Conservation (phyloP, 2,329 filamentous ascomycete species). For the Neodidymelliopsis sp. region DNA sequence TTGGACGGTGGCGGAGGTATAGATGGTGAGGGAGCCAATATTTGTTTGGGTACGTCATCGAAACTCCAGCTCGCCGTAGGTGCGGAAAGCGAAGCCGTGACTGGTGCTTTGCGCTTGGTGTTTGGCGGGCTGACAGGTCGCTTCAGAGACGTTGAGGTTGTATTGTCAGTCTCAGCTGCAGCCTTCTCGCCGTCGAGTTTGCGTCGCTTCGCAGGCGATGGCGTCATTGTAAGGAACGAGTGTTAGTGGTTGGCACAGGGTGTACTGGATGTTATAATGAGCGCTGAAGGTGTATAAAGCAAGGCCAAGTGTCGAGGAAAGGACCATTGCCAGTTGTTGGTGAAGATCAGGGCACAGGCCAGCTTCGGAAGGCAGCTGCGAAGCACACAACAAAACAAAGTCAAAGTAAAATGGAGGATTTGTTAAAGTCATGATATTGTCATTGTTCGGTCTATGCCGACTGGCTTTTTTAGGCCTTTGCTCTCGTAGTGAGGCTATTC, state of each 20-base stretch:
- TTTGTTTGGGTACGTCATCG: conserved; percentile 24
- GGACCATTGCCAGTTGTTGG: not conserved
- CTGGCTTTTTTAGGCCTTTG: conserved; percentile 29
- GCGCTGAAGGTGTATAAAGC: not conserved
- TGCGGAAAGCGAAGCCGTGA: not conserved
- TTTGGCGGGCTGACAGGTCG: conserved; percentile 42
- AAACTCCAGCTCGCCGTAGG: conserved; percentile 24
- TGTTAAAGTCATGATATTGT: conserved; percentile 21
- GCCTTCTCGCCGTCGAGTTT: conserved; percentile 25
- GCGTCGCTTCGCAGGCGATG: conserved; percentile 36
- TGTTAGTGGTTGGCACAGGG: not conserved
- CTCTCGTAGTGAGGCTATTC: conserved; percentile 29
- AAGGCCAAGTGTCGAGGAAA: too few relatives aligned
- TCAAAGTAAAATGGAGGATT: not conserved
- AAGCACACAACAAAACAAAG: not conserved
- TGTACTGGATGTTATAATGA: not conserved
- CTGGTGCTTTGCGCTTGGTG: conserved; percentile 19
- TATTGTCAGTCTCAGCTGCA: not conserved
- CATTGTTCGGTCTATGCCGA: conserved; percentile 29
- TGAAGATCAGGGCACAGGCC: conserved; percentile 1
- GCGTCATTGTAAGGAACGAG: conserved; percentile 12
- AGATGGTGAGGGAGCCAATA: conserved; percentile 4
- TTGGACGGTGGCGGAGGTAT: not conserved
- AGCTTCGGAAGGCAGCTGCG: conserved; percentile 2
- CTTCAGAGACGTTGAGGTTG: conserved; percentile 6